These are phyloP conservation scores for Cucurbita pepo DNA, from an alignment of 306 rosid genomes.

Conservation along the genomic window DNA sequence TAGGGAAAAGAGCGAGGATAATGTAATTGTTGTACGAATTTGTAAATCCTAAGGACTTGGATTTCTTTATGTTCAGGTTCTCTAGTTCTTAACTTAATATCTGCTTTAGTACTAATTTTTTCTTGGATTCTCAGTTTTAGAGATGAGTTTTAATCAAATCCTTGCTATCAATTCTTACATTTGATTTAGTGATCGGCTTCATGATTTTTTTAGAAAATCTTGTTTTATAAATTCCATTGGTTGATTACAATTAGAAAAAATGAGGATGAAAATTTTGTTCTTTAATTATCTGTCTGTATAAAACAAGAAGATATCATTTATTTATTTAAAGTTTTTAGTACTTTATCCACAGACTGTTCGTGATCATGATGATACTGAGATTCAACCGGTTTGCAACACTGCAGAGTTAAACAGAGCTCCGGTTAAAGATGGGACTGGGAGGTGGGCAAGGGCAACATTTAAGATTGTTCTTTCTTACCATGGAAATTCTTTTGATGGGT, in stretches of 20 bases:
- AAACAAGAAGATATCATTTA: background rate
- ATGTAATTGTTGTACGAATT: background rate
- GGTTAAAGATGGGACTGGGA: conserved; percentile 36
- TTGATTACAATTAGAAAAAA: background rate
- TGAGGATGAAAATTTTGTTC: background rate
- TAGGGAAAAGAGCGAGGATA: background rate
- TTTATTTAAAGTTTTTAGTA: conserved; percentile 6
- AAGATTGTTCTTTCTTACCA: conserved; percentile 63
- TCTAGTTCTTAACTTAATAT: background rate
- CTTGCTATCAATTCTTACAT: background rate
- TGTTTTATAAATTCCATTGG: background rate
- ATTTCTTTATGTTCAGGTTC: background rate
- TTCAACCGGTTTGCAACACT: conserved; percentile 20
- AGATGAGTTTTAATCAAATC: background rate
- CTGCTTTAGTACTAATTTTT: background rate
- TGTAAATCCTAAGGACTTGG: background rate
- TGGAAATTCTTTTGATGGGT: conserved; percentile 81
- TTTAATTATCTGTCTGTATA: background rate
- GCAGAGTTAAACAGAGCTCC: conserved; percentile 23
- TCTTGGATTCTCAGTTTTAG: background rate
- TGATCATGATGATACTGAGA: conserved; percentile 28
- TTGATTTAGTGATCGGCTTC: background rate
- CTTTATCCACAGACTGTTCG: conserved; percentile 25
- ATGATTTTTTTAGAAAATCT: background rate
- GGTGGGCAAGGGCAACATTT: conserved; percentile 80